Evolutionary conservation across 768 basidiomycete genomes (phyloP), one percentile per base, ranked within the genome.

Genomic region (Lactarius psammicola): DNA sequence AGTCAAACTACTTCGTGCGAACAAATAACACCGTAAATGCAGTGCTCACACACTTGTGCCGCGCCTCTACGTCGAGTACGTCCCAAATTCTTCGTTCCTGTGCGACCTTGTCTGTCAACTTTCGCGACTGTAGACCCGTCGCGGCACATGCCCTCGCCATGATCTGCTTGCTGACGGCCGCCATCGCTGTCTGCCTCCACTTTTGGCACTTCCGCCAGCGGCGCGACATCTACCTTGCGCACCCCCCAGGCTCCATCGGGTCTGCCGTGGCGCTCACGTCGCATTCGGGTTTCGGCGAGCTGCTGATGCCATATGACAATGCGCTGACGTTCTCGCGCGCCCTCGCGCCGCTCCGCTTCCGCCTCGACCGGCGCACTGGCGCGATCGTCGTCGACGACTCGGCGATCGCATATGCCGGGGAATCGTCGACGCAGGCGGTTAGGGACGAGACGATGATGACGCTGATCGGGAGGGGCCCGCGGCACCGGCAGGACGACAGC

Each of bases 41-140:
- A 8, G 63, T 72, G 34, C 68, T 84, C 49, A 79, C 76, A 3
- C 78, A 79, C 68, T 81, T 13, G 70, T 78, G 18, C 80, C 83
- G 26, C 80, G 87, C 30, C 75, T 90, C 56, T 80, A 78, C 68
- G 76, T 90, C 40, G 83, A 88, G 88, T 89, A 71, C 56, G 86
- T 78, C 38, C 62, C n/a, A n/a, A n/a, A n/a, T 40, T n/a, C 26
- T 10, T 51, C 17, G 4, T 23, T 60, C 46, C 6, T 15, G 7
- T 11, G 15, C 34, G 28, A 40, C 10, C 55, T n/a, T 53, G 23
- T 23, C 59, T n/a, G n/a, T 36, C 46, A 46, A 56, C 68, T 68
- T 38, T 30, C 11, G 7, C 28, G 26, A 53, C 61, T 49, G 20
- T 68, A 90, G 88, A 57, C 75, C 82, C 0, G 70, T 87, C n/a